phyloP scores from a whole-genome alignment of 208 protist genomes.

The Blechomonas ayalai region DNA sequence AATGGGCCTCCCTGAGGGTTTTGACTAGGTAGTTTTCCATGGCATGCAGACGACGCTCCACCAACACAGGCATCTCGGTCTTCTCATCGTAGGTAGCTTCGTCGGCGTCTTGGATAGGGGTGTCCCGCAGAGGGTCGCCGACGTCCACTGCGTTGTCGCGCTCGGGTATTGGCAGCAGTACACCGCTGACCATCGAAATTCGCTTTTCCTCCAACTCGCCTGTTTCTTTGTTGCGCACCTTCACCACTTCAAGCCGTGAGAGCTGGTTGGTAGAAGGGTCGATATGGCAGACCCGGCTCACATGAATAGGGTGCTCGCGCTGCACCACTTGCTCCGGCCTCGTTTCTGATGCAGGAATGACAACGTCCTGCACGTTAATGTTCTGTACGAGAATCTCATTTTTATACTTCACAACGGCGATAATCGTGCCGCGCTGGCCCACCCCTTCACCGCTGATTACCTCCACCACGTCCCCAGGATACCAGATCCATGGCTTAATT shows the following conservation, averaged over 20 bases:
- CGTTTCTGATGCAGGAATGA: conserved; percentile 78
- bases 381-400: conserved; percentile 88
- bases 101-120: conserved; percentile 75
- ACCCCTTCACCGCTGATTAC: conserved; percentile 58
- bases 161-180: conserved; percentile 72
- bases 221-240: conserved; percentile 74
- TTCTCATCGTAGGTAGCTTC: conserved; percentile 62
- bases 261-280: conserved; percentile 74
- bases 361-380: conserved; percentile 82
- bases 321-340: conserved; percentile 83
- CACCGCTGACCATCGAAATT: conserved; percentile 64
- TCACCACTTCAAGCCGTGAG: conserved; percentile 66
- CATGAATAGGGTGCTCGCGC: conserved; percentile 78
- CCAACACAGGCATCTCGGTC: conserved; percentile 62
- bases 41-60: conserved; percentile 59
- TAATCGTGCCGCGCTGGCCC: conserved; percentile 79
- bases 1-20: conserved; percentile 37
- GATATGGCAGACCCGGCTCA: conserved; percentile 63
- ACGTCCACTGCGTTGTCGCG: conserved; percentile 33
- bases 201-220: conserved; percentile 64
- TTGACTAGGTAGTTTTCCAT: conserved; percentile 84
- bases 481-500: conserved; percentile 76
- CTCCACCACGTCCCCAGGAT: conserved; percentile 82
- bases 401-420: conserved; percentile 84
- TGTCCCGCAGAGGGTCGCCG: conserved; percentile 80